Evolutionary conservation across 805 yeast genomes (phyloP).

Genomic region (Metschnikowia proteae): DNA sequence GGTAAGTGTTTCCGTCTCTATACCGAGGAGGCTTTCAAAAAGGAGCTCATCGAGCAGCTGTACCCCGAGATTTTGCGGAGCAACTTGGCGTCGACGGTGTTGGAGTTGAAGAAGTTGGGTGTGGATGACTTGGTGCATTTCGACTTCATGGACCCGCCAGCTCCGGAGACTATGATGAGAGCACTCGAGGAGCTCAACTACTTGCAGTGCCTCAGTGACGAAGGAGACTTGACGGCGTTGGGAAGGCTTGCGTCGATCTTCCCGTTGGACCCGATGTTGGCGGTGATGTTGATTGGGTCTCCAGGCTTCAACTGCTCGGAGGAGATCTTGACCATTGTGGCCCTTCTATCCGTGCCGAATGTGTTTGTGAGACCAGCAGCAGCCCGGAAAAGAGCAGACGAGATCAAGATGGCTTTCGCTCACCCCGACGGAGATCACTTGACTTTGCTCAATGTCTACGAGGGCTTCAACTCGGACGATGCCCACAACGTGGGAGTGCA

Average conservation of each 20-base stretch:
- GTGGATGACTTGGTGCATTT: conserved; percentile 95
- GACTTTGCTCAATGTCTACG: conserved; percentile 82
- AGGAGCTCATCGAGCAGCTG: conserved; percentile 90
- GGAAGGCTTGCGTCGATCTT: conserved; percentile 90
- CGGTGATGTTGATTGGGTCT: conserved; percentile 86
- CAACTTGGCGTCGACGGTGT: conserved; percentile 85
- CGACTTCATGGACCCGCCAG: conserved; percentile 99
- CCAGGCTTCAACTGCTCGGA: conserved; percentile 83
- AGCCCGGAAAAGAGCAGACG: conserved; percentile 87
- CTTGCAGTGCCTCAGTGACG: conserved; percentile 84
- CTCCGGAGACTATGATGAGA: conserved; percentile 99
- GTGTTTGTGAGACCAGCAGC: conserved; percentile 92
- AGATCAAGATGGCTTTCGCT: conserved; percentile 79
- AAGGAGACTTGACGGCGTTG: conserved; percentile 82
- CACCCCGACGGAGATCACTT: conserved; percentile 95
- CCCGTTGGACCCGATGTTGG: conserved; percentile 94
- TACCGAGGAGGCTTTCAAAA: conserved; percentile 94
- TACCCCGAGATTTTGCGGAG: conserved; percentile 93
- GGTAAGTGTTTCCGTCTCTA: conserved; percentile 96
- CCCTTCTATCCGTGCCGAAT: conserved; percentile 87
- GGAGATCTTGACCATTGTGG: conserved; percentile 83
- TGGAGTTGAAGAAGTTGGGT: conserved; percentile 90
- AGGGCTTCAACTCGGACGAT: conserved; percentile 75
- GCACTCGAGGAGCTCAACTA: conserved; percentile 94
- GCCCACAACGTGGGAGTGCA: conserved; percentile 61